Percentiles rank a stretch among this genome's conserved stretches.
Evolutionary conservation across 2,329 filamentous ascomycete species (phyloP).

Genomic region (Aspergillus sp.): DNA sequence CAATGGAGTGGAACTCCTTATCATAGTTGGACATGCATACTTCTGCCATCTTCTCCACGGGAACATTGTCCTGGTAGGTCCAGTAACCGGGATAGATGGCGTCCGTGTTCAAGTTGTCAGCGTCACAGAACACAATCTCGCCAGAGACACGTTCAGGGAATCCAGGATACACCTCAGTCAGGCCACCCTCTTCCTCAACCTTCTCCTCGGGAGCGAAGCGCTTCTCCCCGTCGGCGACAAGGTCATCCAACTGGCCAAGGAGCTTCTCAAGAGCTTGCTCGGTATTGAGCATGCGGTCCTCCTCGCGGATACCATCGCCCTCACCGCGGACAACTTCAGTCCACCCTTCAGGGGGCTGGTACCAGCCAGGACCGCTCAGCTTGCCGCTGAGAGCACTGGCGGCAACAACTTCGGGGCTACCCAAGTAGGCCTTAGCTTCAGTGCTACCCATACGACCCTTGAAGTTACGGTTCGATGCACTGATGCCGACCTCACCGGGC

Average conservation of each 20-base stretch:
- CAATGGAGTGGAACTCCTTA: slow-evolving; percentile 63
- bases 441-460: slow-evolving; percentile 85
- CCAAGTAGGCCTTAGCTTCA: slow-evolving; percentile 80
- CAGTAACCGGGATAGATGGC: slow-evolving; percentile 89
- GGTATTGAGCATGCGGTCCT: slow-evolving; percentile 66
- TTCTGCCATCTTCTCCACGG: slow-evolving; percentile 76
- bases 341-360: slow-evolving; percentile 70
- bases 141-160: slow-evolving; percentile 82
- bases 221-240: slow-evolving; percentile 52
- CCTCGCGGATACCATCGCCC: slow-evolving; percentile 71
- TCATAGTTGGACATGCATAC: slow-evolving; percentile 98
- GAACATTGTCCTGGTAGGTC: slow-evolving; percentile 86
- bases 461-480: slow-evolving; percentile 84
- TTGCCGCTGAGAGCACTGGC: slow-evolving; percentile 71
- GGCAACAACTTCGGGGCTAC: slow-evolving; percentile 87
- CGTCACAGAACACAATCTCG: slow-evolving; percentile 85
- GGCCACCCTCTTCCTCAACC: slow-evolving; percentile 23
- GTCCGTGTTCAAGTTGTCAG: slow-evolving; percentile 88
- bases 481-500: slow-evolving; percentile 82
- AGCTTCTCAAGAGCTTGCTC: slow-evolving; percentile 73
- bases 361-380: slow-evolving; percentile 70
- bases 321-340: slow-evolving; percentile 52
- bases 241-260: slow-evolving; percentile 66
- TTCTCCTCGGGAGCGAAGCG: slow-evolving; percentile 65
- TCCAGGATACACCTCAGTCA: slow-evolving; percentile 75